Evolutionary conservation across 768 basidiomycete species (phyloP).

Genomic region (Pleurotus ostreatus): DNA sequence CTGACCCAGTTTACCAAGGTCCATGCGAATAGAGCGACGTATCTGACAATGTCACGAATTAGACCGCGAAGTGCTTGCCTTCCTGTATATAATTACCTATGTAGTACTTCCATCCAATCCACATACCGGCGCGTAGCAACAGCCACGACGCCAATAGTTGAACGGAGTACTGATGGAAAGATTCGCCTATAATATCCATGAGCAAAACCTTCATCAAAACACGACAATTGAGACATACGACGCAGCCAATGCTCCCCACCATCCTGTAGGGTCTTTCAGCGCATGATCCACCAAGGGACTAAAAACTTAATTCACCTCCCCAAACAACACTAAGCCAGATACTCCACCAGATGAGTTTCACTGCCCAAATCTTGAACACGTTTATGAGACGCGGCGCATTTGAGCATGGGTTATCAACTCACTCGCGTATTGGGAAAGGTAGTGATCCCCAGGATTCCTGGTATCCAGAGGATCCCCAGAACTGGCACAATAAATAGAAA

Average conservation of each 20-base stretch:
- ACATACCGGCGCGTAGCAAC: conserved; percentile 71
- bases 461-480: conserved; percentile 64
- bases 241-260: conserved; percentile 72
- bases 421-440: conserved; percentile 46
- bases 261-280: conserved; percentile 37
- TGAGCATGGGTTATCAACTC: conserved; percentile 14
- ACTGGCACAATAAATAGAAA: conserved; percentile 74
- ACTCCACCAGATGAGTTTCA: conserved; percentile 67
- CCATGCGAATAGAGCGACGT: conserved; percentile 70
- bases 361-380: background rate
- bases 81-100: conserved; percentile 35
- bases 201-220: background rate
- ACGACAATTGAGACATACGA: conserved; percentile 45
- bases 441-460: conserved; percentile 64
- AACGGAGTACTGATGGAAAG: conserved; percentile 48
- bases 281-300: background rate
- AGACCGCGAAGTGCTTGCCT: no score
- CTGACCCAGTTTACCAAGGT: conserved; percentile 62
- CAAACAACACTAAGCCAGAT: conserved; percentile 81
- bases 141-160: conserved; percentile 71
- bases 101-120: conserved; percentile 68
- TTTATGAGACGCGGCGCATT: background rate
- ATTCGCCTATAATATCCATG: conserved; percentile 33
- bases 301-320: conserved; percentile 45
- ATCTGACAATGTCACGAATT: conserved; percentile 22